phyloP scores from a whole-genome alignment of 805 yeast species.

The Yarrowia alimentaria region DNA sequence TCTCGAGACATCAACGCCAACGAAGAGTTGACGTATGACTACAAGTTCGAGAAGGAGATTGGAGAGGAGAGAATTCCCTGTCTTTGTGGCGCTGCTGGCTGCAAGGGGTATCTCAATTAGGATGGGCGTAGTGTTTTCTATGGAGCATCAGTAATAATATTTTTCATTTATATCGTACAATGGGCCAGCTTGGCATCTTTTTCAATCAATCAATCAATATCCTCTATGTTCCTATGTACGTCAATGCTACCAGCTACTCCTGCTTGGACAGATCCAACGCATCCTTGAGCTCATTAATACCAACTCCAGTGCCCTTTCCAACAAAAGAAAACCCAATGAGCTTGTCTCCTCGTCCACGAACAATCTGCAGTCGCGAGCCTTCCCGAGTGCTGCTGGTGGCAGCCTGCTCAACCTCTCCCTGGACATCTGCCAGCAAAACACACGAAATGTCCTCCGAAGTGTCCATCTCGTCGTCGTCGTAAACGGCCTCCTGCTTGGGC shows the following conservation, averaged over 20 bases:
- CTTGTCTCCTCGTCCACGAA: conserved; percentile 13
- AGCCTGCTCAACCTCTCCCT: conserved; percentile 27
- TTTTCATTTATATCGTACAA: no score
- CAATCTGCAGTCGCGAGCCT: conserved; percentile 21
- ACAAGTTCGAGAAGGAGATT: conserved; percentile 88
- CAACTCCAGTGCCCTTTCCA: conserved; percentile 19
- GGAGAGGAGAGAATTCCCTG: conserved; percentile 88
- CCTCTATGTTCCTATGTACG: no score
- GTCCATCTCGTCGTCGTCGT: conserved; percentile 19
- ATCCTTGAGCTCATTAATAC: conserved; percentile 8
- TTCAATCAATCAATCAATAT: neutral
- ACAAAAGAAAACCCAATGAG: conserved; percentile 20
- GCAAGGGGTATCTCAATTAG: conserved; percentile 86
- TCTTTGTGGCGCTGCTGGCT: conserved; percentile 91
- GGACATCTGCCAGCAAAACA: conserved; percentile 21
- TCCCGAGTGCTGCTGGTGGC: conserved; percentile 21
- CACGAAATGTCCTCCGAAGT: conserved; percentile 1
- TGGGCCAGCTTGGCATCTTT: no score
- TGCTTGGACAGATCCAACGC: conserved; percentile 17
- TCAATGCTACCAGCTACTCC: no score
- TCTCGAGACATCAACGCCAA: conserved; percentile 77
- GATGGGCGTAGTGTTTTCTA: no score
- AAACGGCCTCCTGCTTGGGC: conserved; percentile 19
- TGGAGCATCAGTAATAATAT: no score
- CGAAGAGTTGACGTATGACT: conserved; percentile 88